Evolutionary conservation across 371 early-diverging fungal genomes (phyloP), one percentile per base, ranked within the genome.

Genomic region (Syncephalastrum contaminatum): DNA sequence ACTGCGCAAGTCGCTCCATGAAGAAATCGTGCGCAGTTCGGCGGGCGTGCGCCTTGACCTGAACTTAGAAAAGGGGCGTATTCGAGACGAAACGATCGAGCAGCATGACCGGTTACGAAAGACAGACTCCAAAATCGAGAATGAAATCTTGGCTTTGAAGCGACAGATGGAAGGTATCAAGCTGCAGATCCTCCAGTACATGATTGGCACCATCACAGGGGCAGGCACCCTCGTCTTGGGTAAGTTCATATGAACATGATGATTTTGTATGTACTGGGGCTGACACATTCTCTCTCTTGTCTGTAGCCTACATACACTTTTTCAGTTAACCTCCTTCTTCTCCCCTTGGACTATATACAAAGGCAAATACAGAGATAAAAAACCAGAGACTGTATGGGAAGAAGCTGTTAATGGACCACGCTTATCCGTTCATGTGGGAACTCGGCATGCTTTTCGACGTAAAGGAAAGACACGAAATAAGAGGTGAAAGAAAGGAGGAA

Each of bases 111-210:
- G 88, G 54, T 80, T 97, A 21, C 80, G 88, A 45, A 92, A 94
- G 55, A 89, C 95, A 0, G 92, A 93, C 45, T 78, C 90, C 13
- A 87, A 86, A 52, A 91, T 96, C 51, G 96, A 94, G 61, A 83
- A 82, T 48, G 97, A 97, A 70, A 90, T 96, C 39, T 81, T 85
- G 20, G 83, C 77, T 1, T 63, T 96, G 25, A 75, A 88, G 43
- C 85, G 88, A 15, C 90, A 90, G 66, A 88, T 96, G 89, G 94
- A 95, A 72, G 85, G 88, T n/a, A 91, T 95, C 62, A 94, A 93
- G 62, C 80, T 90, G 42, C 89, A 88, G 58, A 90, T 90, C 19
- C 58, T 92, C 39, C 91, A 90, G 67, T 92, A 92, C 54, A 88
- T 90, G 89, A 84, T 91, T 20, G 86, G 87, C 68, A 90, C 91